Percentiles rank a stretch among this genome's conserved stretches.
These are phyloP conservation scores for Capsaspora owczarzaki DNA, from an alignment of 78 protist species.

Conservation along the genomic window DNA sequence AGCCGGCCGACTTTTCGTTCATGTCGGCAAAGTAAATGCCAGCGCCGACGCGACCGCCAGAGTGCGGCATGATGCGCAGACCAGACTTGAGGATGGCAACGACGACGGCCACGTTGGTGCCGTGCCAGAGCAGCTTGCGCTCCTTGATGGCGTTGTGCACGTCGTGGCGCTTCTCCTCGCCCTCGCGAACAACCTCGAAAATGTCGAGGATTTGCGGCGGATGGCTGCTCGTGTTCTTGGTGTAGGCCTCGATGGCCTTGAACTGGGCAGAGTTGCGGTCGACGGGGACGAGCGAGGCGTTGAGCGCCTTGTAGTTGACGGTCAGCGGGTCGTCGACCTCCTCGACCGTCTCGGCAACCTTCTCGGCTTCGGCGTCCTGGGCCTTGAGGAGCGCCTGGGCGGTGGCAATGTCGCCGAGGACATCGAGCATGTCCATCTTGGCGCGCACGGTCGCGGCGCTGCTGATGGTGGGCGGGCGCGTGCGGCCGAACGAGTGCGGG, in stretches of 20 bases:
- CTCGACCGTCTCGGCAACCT: neutral
- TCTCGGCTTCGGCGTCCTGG: neutral
- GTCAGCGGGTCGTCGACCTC: slow-evolving; percentile 9
- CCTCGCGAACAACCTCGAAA: neutral
- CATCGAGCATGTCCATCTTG: slow-evolving; percentile 18
- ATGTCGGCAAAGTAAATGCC: slow-evolving; percentile 29
- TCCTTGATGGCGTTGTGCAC: neutral
- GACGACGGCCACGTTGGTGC: slow-evolving; percentile 53
- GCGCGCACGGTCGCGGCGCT: neutral
- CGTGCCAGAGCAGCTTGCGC: slow-evolving; percentile 36
- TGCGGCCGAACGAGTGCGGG: slow-evolving; percentile 27
- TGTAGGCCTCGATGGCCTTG: neutral
- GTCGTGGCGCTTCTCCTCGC: neutral
- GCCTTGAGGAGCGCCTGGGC: slow-evolving; percentile 13
- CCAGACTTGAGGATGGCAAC: slow-evolving; percentile 33
- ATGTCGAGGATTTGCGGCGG: neutral
- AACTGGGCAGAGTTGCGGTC: neutral
- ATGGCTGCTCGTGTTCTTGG: neutral
- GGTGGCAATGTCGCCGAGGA: slow-evolving; percentile 20
- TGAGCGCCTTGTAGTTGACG: neutral
- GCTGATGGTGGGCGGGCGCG: slow-evolving; percentile 17
- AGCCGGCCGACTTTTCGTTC: slow-evolving; percentile 24
- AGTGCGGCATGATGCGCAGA: slow-evolving; percentile 48
- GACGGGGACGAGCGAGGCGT: neutral
- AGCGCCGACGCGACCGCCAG: slow-evolving; percentile 46